Evolutionary conservation across 176 grass and related monocot genomes (phyloP).

Genomic region (bread wheat (Triticum aestivum)): IWGSC_CS_RefSeq_v2.1 NC_057800.1:527906669-527907168

Average conservation of each 20-base stretch:
- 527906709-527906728: neutral
- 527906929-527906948: slow-evolving; percentile 92
- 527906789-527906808: neutral
- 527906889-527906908: slow-evolving; percentile 90
- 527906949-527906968: slow-evolving; percentile 92
- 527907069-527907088: slow-evolving; percentile 96
- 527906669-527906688: slow-evolving; percentile 12
- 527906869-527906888: slow-evolving; percentile 97
- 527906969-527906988: slow-evolving; percentile 30
- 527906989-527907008: neutral
- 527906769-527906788: neutral
- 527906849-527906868: slow-evolving; percentile 98
- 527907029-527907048: slow-evolving; percentile 54
- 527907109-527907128: slow-evolving; percentile 5
- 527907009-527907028: neutral
- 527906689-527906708: slow-evolving; percentile 1
- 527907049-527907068: slow-evolving; percentile 86
- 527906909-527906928: slow-evolving; percentile 83
- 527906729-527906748: neutral
- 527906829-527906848: slow-evolving; percentile 77
- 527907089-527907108: slow-evolving; percentile 92
- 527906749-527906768: neutral
- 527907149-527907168: slow-evolving; percentile 7
- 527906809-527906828: neutral
- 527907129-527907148: slow-evolving; percentile 30